Base-by-base conservation (phyloP, 2,329 filamentous ascomycete species). In the Phaeosphaeria sp. region DNA sequence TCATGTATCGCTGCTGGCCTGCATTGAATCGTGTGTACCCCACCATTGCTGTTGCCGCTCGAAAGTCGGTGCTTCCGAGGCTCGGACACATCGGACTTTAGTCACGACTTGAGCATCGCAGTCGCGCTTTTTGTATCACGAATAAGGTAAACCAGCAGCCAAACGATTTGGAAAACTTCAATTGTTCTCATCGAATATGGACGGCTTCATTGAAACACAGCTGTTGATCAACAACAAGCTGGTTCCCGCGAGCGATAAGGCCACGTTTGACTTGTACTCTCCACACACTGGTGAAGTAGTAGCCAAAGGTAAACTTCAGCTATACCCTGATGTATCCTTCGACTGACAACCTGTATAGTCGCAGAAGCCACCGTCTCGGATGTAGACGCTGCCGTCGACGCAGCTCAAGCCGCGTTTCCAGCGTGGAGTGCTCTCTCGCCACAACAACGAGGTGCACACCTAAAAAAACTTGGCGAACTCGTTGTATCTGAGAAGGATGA, bases 401-500 rank as follows among this genome's bases (percentile, higher is more conserved):
- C 69, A 20, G 71, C 69, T 6, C 58, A 66, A 48, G 64, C 65
- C 2, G 70, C 70, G 6, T 71, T 71, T 21, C 67, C 69, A 45
- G 59, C 64, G 57, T 73, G 70, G 70, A 75, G 69, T 49, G 75
- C 74, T 30, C 69, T 80, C 1, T 64, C 74, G 0, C 72, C 77
- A 5, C 63, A 63, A 11, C 66, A 76, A 27, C 78, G 82, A 42
- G 73, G 76, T 33, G 73, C 74, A 24, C 77, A 80, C 9, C 65
- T 84, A 63, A 60, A 77, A 55, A 80, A 79, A 56, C 72, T 84
- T n/a, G 82, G 81, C 27, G 61, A 71, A 13, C 49, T 69, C 15
- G 60, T 69, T 15, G 11, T 64, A 1, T 48, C 59, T 3, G 60
- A 71, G 44, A 92, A 89, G 88, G 90, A 93, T 74, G 84, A 91